phyloP scores from a whole-genome alignment of 1,284 basidiomycete species.

The Paramarasmius palmivorus region DNA sequence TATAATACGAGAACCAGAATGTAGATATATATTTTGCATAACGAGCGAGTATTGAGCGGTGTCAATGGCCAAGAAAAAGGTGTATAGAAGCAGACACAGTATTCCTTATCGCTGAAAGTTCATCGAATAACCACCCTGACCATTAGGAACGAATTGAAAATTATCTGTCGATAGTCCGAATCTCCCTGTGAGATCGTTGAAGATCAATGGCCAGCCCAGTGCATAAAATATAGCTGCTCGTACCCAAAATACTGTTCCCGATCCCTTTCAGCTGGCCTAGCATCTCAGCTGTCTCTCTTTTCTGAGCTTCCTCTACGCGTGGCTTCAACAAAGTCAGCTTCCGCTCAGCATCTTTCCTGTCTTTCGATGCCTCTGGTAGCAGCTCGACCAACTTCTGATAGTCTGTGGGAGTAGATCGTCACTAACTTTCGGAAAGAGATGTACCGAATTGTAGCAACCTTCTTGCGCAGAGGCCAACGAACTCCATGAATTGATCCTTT shows the following conservation, averaged over 20 bases:
- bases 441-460: constrained; percentile 48
- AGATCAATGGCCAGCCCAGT: neutral
- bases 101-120: constrained; percentile 63
- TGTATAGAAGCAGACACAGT: neutral
- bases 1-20: too few species aligned
- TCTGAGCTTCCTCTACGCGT: constrained; percentile 73
- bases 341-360: constrained; percentile 47
- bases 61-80: too few species aligned
- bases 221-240: constrained; percentile 18
- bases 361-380: constrained; percentile 57
- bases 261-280: constrained; percentile 89
- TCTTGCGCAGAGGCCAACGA: constrained; percentile 81
- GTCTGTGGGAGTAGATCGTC: constrained; percentile 51
- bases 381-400: constrained; percentile 70
- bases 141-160: constrained; percentile 93
- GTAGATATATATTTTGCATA: too few species aligned
- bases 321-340: constrained; percentile 61
- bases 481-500: constrained; percentile 79
- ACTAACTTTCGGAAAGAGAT: constrained; percentile 9
- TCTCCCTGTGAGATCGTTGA: constrained; percentile 49
- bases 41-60: too few species aligned
- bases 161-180: constrained; percentile 91
- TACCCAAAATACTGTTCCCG: constrained; percentile 90
- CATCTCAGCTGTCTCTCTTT: constrained; percentile 92
- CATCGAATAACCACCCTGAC: constrained; percentile 92